Base-by-base conservation (phyloP, 75 land plant genomes). In the Pinus tabuliformis region DNA sequence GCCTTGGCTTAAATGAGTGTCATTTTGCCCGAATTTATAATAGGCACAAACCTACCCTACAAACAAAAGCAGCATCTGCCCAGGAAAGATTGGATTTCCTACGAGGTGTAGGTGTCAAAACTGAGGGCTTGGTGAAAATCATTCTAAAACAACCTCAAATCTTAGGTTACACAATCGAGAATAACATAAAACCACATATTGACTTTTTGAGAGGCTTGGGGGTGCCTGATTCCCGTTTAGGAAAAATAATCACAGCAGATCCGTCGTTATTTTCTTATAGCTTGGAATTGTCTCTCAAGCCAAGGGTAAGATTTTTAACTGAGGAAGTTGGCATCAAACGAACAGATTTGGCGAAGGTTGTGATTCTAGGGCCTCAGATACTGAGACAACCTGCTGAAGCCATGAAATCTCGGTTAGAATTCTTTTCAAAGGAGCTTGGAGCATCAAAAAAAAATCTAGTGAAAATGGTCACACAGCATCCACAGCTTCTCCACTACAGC, bases 401-500 rank as follows among this genome's bases (percentile, higher is more conserved):
- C 76, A 83, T 93, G 91, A 88, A 72, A 58, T 74, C 89, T 30
- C 83, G 94, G 15, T 78, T 79, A 56, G 70, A 59, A 22, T 94
- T 89, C 78, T 77, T 94, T 1, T 79, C 86, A 22, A 85, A 81
- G 73, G 92, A 94, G 76, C 65, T 94, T 63, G 94, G 90, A 64
- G 91, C 93, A 39, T 84, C 94, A 1, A 89, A 79, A 81, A 88
- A 87, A 58, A 83, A 59, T 59, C 66, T 91, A 57, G 94, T 89
- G 36, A 94, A 90, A 78, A 94, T 94, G 97, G 88, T 94, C 12
- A 88, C 86, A 22, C 90, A 92, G 66, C 97, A 94, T 78, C 97
- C 94, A 57, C 97, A 94, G 78, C 84, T 94, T 20, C 89, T 94
- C 49, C 97, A 90, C 76, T 94, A 94, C 81, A 94, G 92, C 82